Evolutionary conservation across 2,329 filamentous ascomycete genomes (phyloP), one percentile per base, ranked within the genome.

Genomic region (Arthrinium puccinioides): DNA sequence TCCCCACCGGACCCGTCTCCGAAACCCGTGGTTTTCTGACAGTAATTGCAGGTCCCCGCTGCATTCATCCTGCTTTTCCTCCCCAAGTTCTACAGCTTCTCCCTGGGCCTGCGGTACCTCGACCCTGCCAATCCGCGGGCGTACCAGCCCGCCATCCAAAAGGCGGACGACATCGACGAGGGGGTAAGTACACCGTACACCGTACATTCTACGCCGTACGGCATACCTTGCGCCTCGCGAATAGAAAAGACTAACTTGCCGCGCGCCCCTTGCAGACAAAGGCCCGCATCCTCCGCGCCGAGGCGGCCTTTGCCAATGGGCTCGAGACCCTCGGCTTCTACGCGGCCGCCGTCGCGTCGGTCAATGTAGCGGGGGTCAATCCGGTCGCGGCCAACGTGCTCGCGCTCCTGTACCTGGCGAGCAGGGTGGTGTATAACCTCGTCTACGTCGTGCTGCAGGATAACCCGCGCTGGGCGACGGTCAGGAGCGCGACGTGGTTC

Each of bases 401-500:
- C 16, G 30, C 43, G 4, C 9, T 43, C 3, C 28, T 40, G 7
- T 45, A 45, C 28, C 37, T 45, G 28, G 43, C 23, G 6, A 38
- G 38, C 20, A 14, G 43, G 14, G 34, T 36, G 7, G 26, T 33
- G 26, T 45, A 45, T 14, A 45, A 43, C 23, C 14, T 44, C 19
- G 27, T 45, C 14, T 45, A 45, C n/a, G 43, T 45, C n/a, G 27
- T 45, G 10, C 25, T 45, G 14, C 43, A 45, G 31, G 41, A 41
- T 9, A 31, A 44, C 25, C 38, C 43, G 10, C 21, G 43, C 9
- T 45, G 43, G 43, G 43, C 38, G 3, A 19, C 40, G 29, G 43
- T 29, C 18, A 21, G 43, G 25, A 45, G 41, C 20, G 21, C 21
- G 32, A 38, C 36, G 3, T 45, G 43, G 43, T 43, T 45, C 14